These are phyloP conservation scores for Talaromyces liani DNA, from an alignment of 495 filamentous ascomycete species.

Conservation along the genomic window DNA sequence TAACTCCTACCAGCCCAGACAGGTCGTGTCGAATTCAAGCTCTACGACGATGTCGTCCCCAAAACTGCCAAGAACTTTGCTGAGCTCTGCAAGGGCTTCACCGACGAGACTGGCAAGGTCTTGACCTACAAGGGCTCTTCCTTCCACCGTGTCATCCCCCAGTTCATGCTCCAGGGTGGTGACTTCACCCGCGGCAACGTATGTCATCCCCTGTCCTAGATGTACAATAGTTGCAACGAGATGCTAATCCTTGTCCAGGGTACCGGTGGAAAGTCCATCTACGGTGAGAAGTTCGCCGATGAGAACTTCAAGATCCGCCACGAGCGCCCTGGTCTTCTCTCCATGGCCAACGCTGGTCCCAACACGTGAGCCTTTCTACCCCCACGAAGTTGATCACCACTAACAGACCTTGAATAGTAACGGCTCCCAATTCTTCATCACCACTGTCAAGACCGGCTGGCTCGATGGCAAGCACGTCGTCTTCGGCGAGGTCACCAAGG, in stretches of 20 bases:
- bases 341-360: constrained; percentile 96
- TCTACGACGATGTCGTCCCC: constrained; percentile 81
- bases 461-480: constrained; percentile 97
- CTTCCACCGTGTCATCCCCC: constrained; percentile 97
- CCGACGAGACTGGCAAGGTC: constrained; percentile 19
- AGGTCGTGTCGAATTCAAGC: constrained; percentile 82
- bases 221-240: background rate
- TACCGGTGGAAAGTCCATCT: constrained; percentile 94
- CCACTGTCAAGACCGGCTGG: constrained; percentile 85
- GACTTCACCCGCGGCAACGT: constrained; percentile 95
- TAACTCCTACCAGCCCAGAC: constrained; percentile 14
- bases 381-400: background rate
- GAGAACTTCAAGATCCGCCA: constrained; percentile 91
- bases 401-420: constrained; percentile 51
- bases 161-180: constrained; percentile 99
- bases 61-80: constrained; percentile 97
- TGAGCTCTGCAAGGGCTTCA: constrained; percentile 84
- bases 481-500: constrained; percentile 83
- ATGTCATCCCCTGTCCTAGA: constrained; percentile 22
- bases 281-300: constrained; percentile 93
- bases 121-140: constrained; percentile 67
- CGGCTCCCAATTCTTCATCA: constrained; percentile 98
- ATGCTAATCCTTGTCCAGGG: constrained; percentile 31
- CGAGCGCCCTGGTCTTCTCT: constrained; percentile 77
- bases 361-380: constrained; percentile 52